Percentiles rank a stretch among this genome's conserved stretches.
These are phyloP conservation scores for Cyberlindnera meyerae DNA, from an alignment of 805 yeast species.

Conservation along the genomic window DNA sequence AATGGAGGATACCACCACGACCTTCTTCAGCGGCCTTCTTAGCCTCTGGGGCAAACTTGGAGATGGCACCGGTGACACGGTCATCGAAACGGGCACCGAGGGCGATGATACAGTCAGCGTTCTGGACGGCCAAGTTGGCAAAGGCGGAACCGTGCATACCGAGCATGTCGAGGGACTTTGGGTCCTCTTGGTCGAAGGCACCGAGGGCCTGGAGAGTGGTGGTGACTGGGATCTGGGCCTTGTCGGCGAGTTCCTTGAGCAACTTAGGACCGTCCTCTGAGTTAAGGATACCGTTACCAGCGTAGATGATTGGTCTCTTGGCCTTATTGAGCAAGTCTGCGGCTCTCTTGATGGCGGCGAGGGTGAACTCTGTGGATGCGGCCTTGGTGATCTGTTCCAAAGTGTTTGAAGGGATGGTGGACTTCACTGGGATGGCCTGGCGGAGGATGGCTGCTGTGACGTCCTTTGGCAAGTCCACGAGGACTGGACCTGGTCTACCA, in stretches of 20 bases:
- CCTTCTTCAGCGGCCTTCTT: slow-evolving; percentile 80
- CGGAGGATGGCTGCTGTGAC: slow-evolving; percentile 90
- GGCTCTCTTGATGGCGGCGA: slow-evolving; percentile 68
- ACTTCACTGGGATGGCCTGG: slow-evolving; percentile 75
- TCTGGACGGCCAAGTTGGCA: slow-evolving; percentile 91
- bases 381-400: slow-evolving; percentile 64
- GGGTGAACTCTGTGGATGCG: slow-evolving; percentile 68
- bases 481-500: slow-evolving; percentile 98
- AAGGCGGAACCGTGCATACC: slow-evolving; percentile 98
- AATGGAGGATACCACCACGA: slow-evolving; percentile 95
- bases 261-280: slow-evolving; percentile 73
- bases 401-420: slow-evolving; percentile 70
- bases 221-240: slow-evolving; percentile 92
- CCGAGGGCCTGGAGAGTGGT: slow-evolving; percentile 94
- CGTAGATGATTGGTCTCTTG: slow-evolving; percentile 83
- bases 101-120: slow-evolving; percentile 89
- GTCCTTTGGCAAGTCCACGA: slow-evolving; percentile 96
- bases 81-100: slow-evolving; percentile 98
- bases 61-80: slow-evolving; percentile 86
- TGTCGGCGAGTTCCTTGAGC: slow-evolving; percentile 80
- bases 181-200: slow-evolving; percentile 87
- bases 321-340: slow-evolving; percentile 77
- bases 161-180: slow-evolving; percentile 88
- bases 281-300: slow-evolving; percentile 86
- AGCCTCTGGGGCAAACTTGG: slow-evolving; percentile 92